These are phyloP conservation scores for Glonium stellatum DNA, from an alignment of 495 filamentous ascomycete species.

Conservation along the genomic window DNA sequence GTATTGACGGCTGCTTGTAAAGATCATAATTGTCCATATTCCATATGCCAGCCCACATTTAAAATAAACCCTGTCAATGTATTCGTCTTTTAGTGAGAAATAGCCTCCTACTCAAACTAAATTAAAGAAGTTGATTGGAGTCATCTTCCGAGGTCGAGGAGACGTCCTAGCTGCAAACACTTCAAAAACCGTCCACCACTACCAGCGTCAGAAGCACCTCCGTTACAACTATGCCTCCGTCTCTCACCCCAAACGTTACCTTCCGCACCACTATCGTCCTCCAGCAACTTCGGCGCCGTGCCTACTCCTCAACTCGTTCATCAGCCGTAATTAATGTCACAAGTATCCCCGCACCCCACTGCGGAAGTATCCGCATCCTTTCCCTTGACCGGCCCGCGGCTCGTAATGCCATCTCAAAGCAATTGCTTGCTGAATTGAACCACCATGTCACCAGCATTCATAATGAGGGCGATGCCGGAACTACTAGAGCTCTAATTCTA, in stretches of 20 bases:
- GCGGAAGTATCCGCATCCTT: constrained; percentile 79
- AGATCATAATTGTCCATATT: too few species aligned
- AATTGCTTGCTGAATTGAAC: constrained; percentile 62
- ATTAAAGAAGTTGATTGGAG: too few species aligned
- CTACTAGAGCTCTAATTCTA: constrained; percentile 71
- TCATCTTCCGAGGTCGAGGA: too few species aligned
- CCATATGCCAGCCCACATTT: too few species aligned
- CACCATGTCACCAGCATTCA: constrained; percentile 63
- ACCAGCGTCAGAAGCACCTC: too few species aligned
- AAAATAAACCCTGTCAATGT: too few species aligned
- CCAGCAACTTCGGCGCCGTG: constrained; percentile 10
- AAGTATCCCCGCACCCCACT: constrained; percentile 69
- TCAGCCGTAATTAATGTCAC: constrained; percentile 57
- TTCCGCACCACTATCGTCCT: neutral
- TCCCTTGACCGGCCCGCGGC: constrained; percentile 76
- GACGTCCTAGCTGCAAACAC: too few species aligned
- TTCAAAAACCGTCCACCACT: too few species aligned
- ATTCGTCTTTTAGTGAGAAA: too few species aligned
- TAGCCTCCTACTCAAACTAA: too few species aligned
- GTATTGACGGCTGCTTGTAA: too few species aligned
- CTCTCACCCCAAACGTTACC: neutral
- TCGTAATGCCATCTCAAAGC: constrained; percentile 81
- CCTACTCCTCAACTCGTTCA: constrained; percentile 28
- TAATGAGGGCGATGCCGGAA: constrained; percentile 54
- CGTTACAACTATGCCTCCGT: neutral